These are phyloP conservation scores for Hortaea werneckii DNA, from an alignment of 2,329 filamentous ascomycete genomes.

Conservation along the genomic window DNA sequence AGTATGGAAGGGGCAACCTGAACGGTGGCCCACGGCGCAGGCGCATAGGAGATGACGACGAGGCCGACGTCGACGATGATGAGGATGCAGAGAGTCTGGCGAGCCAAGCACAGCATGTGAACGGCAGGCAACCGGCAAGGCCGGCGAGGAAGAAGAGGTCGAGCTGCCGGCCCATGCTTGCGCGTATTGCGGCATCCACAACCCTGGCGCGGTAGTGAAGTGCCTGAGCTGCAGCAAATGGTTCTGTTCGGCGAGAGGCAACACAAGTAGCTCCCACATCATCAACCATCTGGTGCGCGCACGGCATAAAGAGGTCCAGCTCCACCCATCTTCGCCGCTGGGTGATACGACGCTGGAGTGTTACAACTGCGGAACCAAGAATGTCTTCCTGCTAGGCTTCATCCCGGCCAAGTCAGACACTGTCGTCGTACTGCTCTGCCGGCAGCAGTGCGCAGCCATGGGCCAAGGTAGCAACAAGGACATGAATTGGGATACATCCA, in stretches of 20 bases:
- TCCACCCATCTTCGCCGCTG: constrained; percentile 84
- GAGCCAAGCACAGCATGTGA: constrained; percentile 59
- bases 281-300: constrained; percentile 96
- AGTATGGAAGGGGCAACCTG: constrained; percentile 46
- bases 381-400: constrained; percentile 93
- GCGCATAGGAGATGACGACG: constrained; percentile 79
- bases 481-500: constrained; percentile 98
- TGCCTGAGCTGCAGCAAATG: constrained; percentile 93
- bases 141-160: constrained; percentile 52
- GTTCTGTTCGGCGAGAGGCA: constrained; percentile 97
- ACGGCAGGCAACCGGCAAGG: constrained; percentile 59
- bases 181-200: constrained; percentile 97
- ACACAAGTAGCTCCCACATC: constrained; percentile 93
- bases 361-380: constrained; percentile 99
- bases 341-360: constrained; percentile 96
- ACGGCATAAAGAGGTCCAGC: constrained; percentile 95
- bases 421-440: constrained; percentile 90
- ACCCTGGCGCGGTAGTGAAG: constrained; percentile 88
- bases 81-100: constrained; percentile 55
- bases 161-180: constrained; percentile 91
- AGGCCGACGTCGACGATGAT: constrained; percentile 71
- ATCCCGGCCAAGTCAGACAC: constrained; percentile 98
- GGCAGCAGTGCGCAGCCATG: constrained; percentile 89
- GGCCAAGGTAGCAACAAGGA: constrained; percentile 84
- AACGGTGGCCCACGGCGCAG: constrained; percentile 52